These are phyloP conservation scores for Draba incana DNA, from an alignment of 345 rosid genomes.

Conservation along the genomic window DNA sequence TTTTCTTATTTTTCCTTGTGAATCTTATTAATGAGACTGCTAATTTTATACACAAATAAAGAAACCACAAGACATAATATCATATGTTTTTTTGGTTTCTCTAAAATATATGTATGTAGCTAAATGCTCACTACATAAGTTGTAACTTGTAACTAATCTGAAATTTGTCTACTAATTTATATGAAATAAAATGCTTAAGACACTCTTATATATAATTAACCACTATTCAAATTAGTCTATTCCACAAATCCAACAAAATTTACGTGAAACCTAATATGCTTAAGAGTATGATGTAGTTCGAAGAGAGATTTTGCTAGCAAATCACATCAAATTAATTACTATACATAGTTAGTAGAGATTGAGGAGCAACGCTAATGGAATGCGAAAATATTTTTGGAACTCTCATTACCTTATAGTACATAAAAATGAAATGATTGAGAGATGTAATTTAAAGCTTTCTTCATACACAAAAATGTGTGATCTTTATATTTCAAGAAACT, in stretches of 20 bases:
- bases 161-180: constrained; percentile 25
- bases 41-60: constrained; percentile 41
- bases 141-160: constrained; percentile 44
- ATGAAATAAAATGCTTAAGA: constrained; percentile 15
- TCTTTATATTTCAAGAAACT: constrained; percentile 21
- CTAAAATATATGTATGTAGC: constrained; percentile 29
- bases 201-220: background rate
- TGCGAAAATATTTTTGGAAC: background rate
- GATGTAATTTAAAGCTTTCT: constrained; percentile 16
- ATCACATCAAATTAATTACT: constrained; percentile 22
- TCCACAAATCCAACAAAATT: background rate
- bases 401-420: constrained; percentile 30
- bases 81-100: constrained; percentile 22
- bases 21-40: constrained; percentile 29
- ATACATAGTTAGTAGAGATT: background rate
- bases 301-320: constrained; percentile 21
- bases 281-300: background rate
- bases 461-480: constrained; percentile 28
- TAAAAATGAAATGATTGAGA: constrained; percentile 24
- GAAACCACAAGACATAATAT: constrained; percentile 29
- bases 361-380: constrained; percentile 18
- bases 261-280: constrained; percentile 6
- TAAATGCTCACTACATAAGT: constrained; percentile 36
- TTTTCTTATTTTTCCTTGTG: constrained; percentile 8
- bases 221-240: background rate